Evolutionary conservation across 768 basidiomycete species (phyloP).

Genomic region (Lentinula sp.): DNA sequence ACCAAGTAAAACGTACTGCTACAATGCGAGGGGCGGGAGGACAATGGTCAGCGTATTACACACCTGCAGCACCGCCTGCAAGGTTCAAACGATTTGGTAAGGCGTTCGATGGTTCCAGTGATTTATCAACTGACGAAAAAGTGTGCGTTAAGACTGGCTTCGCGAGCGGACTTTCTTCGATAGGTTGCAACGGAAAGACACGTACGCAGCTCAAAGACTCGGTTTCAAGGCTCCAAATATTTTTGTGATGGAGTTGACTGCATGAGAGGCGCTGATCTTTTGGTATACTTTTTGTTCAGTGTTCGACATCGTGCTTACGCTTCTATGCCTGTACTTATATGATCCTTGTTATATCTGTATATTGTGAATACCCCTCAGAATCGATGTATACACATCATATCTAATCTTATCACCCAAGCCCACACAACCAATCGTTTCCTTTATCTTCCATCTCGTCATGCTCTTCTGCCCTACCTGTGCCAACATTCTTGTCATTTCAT

Average conservation of each 20-base stretch:
- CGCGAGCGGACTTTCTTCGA: conserved; percentile 72
- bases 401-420: background rate
- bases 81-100: conserved; percentile 59
- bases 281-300: background rate
- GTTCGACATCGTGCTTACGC: background rate
- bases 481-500: conserved; percentile 76
- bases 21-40: conserved; percentile 23
- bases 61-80: conserved; percentile 38
- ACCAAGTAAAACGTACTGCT: conserved; percentile 63
- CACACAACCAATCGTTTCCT: background rate
- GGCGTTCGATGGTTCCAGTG: conserved; percentile 14
- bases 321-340: too few relatives aligned
- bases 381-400: too few relatives aligned
- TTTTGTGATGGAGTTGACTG: conserved; percentile 54
- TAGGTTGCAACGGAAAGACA: conserved; percentile 51
- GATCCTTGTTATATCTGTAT: too few relatives aligned
- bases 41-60: conserved; percentile 39
- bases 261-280: background rate
- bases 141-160: conserved; percentile 56
- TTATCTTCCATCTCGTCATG: conserved; percentile 36
- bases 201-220: conserved; percentile 52
- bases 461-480: conserved; percentile 94
- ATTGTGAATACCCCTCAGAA: too few relatives aligned
- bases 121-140: background rate
- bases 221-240: conserved; percentile 79